A percentile compares a stretch with the other conserved stretches of the same genome.
phyloP scores from a whole-genome alignment of 257 asterid species.

The Ilex asprella region DNA sequence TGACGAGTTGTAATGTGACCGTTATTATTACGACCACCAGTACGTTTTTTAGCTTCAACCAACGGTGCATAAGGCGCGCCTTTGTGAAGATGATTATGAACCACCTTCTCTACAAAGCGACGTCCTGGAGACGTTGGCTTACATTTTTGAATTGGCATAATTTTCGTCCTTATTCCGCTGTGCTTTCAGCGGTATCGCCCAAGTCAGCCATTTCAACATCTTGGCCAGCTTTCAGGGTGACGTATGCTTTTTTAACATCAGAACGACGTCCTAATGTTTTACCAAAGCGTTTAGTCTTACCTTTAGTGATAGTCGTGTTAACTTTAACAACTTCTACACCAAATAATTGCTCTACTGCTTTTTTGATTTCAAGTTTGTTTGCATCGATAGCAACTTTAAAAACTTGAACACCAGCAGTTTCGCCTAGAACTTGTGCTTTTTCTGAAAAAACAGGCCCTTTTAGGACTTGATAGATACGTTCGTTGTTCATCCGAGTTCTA shows the following conservation, averaged over 20 bases:
- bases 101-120: not conserved
- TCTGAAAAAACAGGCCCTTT: too few relatives aligned
- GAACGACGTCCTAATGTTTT: not conserved
- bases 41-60: not conserved
- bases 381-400: not conserved
- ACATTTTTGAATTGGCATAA: too few relatives aligned
- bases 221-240: not conserved
- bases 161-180: too few relatives aligned
- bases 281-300: not conserved
- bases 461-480: too few relatives aligned
- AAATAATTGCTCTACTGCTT: not conserved
- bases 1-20: not conserved
- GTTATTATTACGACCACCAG: not conserved
- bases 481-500: not conserved
- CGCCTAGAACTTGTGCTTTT: too few relatives aligned
- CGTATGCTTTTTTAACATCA: not conserved
- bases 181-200: not conserved
- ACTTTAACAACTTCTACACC: not conserved
- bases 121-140: not conserved
- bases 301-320: not conserved
- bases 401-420: too few relatives aligned
- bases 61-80: not conserved
- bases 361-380: not conserved
- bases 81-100: not conserved
- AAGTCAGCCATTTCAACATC: not conserved